A percentile compares a stretch with the other conserved stretches of the same genome.
These are phyloP conservation scores for Lumnitzera littorea DNA, from an alignment of 345 rosid species.

Conservation along the genomic window DNA sequence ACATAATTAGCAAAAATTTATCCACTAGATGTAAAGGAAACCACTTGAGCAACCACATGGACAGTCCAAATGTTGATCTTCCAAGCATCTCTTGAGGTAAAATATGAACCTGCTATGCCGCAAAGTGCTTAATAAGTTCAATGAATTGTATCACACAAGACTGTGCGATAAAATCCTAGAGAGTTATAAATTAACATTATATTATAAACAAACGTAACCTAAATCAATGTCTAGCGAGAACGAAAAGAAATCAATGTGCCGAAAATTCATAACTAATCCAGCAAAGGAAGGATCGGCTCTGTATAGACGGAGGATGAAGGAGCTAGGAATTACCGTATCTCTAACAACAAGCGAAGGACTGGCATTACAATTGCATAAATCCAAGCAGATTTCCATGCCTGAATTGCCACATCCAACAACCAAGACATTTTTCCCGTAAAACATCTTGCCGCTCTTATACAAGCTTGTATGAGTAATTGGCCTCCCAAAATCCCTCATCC, in stretches of 20 bases:
- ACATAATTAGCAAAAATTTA: slow-evolving; percentile 41
- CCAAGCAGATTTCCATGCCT: slow-evolving; percentile 23
- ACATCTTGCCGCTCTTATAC: slow-evolving; percentile 8
- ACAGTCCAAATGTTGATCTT: slow-evolving; percentile 61
- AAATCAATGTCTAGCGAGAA: too few relatives aligned
- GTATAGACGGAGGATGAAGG: too few relatives aligned
- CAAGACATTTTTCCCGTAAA: slow-evolving; percentile 8
- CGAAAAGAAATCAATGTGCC: too few relatives aligned
- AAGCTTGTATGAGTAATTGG: slow-evolving; percentile 9
- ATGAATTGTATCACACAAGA: too few relatives aligned
- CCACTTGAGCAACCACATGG: slow-evolving; percentile 80
- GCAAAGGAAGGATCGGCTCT: too few relatives aligned
- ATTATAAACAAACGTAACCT: too few relatives aligned
- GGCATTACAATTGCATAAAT: slow-evolving; percentile 3
- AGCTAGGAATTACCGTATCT: slow-evolving; percentile 6
- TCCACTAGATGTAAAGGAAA: slow-evolving; percentile 59
- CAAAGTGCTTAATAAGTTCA: too few relatives aligned
- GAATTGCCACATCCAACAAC: slow-evolving; percentile 26
- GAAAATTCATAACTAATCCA: too few relatives aligned
- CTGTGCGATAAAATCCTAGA: too few relatives aligned
- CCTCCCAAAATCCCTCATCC: slow-evolving; percentile 15
- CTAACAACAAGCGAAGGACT: slow-evolving; percentile 8
- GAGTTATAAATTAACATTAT: too few relatives aligned
- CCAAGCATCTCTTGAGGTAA: slow-evolving; percentile 88
- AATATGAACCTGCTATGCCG: slow-evolving; percentile 60